These are phyloP conservation scores for Penicillium sp. DNA, from an alignment of 2,329 filamentous ascomycete species.

Conservation along the genomic window DNA sequence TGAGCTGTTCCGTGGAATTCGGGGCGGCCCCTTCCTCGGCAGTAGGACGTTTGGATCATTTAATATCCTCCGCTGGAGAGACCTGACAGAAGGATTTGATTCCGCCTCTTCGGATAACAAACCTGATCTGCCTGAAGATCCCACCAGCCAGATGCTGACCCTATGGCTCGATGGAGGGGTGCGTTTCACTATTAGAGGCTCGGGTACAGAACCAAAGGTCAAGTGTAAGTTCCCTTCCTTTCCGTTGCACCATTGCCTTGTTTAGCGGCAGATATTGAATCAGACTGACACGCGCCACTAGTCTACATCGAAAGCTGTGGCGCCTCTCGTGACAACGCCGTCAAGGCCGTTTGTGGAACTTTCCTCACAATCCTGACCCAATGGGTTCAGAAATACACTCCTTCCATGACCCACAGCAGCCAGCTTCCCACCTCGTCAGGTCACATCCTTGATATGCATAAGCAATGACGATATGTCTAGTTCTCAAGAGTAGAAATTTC, in stretches of 20 bases:
- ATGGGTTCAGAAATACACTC: conserved; percentile 41
- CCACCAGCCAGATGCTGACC: conserved; percentile 63
- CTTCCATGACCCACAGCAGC: conserved; percentile 37
- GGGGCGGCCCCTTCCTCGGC: conserved; percentile 44
- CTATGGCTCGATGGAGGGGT: conserved; percentile 55
- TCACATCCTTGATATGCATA: conserved; percentile 29
- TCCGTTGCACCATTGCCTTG: background rate
- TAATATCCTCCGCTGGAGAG: conserved; percentile 59
- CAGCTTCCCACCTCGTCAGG: conserved; percentile 41
- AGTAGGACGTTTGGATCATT: conserved; percentile 51
- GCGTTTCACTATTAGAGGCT: conserved; percentile 60
- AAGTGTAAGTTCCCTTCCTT: conserved; percentile 47
- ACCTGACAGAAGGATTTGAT: conserved; percentile 62
- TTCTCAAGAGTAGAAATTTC: background rate
- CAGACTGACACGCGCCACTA: conserved; percentile 10
- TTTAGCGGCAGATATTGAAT: background rate
- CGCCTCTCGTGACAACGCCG: conserved; percentile 35
- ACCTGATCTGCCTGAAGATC: conserved; percentile 58
- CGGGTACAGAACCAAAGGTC: conserved; percentile 67
- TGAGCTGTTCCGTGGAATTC: conserved; percentile 56
- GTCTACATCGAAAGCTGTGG: conserved; percentile 47
- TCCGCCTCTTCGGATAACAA: conserved; percentile 53
- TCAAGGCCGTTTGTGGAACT: conserved; percentile 38
- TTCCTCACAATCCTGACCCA: conserved; percentile 38
- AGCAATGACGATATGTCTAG: background rate